phyloP scores from a whole-genome alignment of 306 rosid genomes.

The Canavalia ensiformis region DNA sequence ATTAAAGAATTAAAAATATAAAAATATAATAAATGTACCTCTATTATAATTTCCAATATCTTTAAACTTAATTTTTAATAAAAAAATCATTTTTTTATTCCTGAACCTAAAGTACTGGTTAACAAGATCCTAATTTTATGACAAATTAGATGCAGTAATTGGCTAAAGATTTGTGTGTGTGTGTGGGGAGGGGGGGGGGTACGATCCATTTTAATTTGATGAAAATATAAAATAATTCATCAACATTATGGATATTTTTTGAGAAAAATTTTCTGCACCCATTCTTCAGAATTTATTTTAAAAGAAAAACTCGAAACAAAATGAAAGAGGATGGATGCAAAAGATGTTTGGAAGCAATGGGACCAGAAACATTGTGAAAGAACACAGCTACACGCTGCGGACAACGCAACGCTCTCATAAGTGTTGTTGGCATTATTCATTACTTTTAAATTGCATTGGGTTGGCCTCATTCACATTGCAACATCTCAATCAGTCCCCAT shows the following conservation, averaged over 20 bases:
- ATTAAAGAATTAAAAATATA: no score
- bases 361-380: slow-evolving; percentile 41
- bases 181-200: no score
- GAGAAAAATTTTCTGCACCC: neutral
- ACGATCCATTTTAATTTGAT: neutral
- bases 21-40: no score
- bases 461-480: slow-evolving; percentile 32
- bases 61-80: no score
- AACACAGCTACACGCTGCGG: neutral
- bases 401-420: slow-evolving; percentile 14
- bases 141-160: no score
- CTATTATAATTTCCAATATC: no score
- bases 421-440: neutral
- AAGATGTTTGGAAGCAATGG: slow-evolving; percentile 32
- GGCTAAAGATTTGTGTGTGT: no score
- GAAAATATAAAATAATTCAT: neutral
- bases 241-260: neutral
- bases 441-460: neutral
- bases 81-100: no score
- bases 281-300: no score
- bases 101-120: no score
- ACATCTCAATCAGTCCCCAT: slow-evolving; percentile 18
- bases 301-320: neutral
- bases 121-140: no score
- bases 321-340: neutral